Base-by-base conservation (phyloP, 2,329 filamentous ascomycete species). In the Cadophora malorum region DNA sequence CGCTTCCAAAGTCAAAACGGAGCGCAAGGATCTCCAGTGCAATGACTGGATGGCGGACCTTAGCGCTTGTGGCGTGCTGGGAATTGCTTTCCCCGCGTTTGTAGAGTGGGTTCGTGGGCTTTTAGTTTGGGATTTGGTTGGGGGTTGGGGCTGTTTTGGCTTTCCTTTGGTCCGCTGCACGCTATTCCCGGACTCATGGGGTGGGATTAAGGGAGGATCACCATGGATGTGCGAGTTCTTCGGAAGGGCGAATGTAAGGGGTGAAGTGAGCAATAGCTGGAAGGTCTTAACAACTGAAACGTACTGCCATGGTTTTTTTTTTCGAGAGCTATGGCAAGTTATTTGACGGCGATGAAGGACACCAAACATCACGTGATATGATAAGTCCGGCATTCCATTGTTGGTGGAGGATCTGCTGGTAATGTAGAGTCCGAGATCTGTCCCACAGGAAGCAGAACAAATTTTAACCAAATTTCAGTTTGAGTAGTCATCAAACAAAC, bases 141-240 rank as follows among this genome's bases (percentile, higher is more conserved):
- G 52, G 52, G 52, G 25, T 8, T n/a, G 21, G n/a, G 53, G 28
- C 33, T 4, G 31, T 35, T 41, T 41, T 59, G 55, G n/a, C n/a
- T 41, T 59, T 59, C 55, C 35, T 25, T 59, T 59, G 33, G 33
- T 59, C 33, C 55, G 33, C 16, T 41, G 16, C 4, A n/a, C 55
- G 8, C n/a, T 59, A 56, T 56, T 33, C 16, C 31, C 53, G 53
- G 31, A 31, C 28, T 23, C 31, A 38, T 9, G 31, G 53, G 31
- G 21, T 35, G 53, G 28, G 53, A 19, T 19, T 35, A 38, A 31
- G n/a, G 19, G 19, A n/a, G 1, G 45, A n/a, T n/a, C n/a, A n/a
- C n/a, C n/a, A n/a, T n/a, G n/a, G n/a, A 1, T 49, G 45, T 21
- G 45, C n/a, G 45, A 49, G 2, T 49, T 49, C 45, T 21, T 49